A percentile compares a stretch with the other conserved stretches of the same genome.
Conservation (phyloP, 176 grass and related monocot genomes). For the barley (Hordeum vulgare) region MorexV3_pseudomolecules_assembly NC_058519.1:1303353-1303852, state of each 20-base stretch:
- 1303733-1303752: too few species aligned
- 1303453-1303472: background rate
- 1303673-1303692: background rate
- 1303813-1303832: too few species aligned
- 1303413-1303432: background rate
- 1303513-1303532: too few species aligned
- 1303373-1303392: background rate
- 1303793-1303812: too few species aligned
- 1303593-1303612: background rate
- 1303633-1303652: background rate
- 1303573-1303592: background rate
- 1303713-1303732: slow-evolving; percentile 42
- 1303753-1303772: background rate
- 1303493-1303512: background rate
- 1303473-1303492: background rate
- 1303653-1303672: background rate
- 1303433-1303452: background rate
- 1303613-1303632: too few species aligned
- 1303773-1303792: too few species aligned
- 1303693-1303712: slow-evolving; percentile 43
- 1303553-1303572: background rate
- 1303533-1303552: too few species aligned
- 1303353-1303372: background rate
- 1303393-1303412: background rate
- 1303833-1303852: too few species aligned